Conservation (phyloP, 1,139 yeast species). For the Candida sp. region DNA sequence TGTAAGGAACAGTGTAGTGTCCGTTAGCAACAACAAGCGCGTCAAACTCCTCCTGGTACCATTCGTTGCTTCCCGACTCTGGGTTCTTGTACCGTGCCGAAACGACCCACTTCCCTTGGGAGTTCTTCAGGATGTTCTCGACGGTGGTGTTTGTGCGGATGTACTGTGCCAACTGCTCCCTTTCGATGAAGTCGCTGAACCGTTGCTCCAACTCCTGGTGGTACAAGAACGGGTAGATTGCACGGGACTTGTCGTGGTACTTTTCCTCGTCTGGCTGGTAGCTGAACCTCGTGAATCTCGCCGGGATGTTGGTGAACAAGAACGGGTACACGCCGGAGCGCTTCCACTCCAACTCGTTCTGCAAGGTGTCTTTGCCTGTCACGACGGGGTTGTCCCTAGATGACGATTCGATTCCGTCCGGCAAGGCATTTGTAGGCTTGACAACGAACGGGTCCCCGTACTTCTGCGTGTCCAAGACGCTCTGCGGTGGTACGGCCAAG, state of each 20-base stretch:
- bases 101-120: conserved; percentile 46
- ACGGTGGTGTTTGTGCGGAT: conserved; percentile 44
- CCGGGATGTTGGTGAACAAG: conserved; percentile 52
- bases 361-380: conserved; percentile 12
- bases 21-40: conserved; percentile 59
- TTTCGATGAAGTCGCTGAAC: conserved; percentile 29
- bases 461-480: conserved; percentile 26
- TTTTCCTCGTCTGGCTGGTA: conserved; percentile 33
- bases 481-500: conserved; percentile 33
- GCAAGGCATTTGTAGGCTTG: conserved; percentile 23
- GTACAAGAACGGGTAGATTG: conserved; percentile 44
- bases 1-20: conserved; percentile 54
- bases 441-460: conserved; percentile 30
- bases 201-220: conserved; percentile 39
- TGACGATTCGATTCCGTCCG: conserved; percentile 18
- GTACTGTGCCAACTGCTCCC: conserved; percentile 31
- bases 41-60: conserved; percentile 50
- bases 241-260: conserved; percentile 25
- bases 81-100: conserved; percentile 30
- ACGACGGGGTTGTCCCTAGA: conserved; percentile 22
- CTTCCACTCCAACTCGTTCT: conserved; percentile 38
- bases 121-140: conserved; percentile 35
- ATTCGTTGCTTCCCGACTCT: conserved; percentile 24
- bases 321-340: conserved; percentile 45
- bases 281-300: conserved; percentile 46